Conservation (phyloP, 2,329 filamentous ascomycete species). For the Diaporthe sp. region DNA sequence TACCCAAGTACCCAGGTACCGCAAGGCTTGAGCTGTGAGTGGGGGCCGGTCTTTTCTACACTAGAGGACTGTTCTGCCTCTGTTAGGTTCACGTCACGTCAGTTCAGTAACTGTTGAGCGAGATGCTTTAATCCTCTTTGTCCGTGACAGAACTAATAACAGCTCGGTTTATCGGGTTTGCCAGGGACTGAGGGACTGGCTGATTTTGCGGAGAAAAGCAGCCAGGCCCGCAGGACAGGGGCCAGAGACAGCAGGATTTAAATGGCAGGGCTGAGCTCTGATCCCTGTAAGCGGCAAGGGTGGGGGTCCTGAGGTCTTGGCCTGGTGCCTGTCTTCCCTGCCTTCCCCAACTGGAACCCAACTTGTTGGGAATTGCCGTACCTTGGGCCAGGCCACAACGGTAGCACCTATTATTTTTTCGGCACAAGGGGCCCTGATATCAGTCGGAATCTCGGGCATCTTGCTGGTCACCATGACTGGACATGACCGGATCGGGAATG, state of each 20-base stretch:
- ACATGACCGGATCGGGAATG: neutral
- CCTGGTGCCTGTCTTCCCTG: slow-evolving; percentile 3
- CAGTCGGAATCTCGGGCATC: slow-evolving; percentile 21
- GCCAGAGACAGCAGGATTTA: neutral
- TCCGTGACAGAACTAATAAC: neutral
- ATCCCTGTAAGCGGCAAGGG: slow-evolving; percentile 22
- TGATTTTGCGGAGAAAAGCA: slow-evolving; percentile 8
- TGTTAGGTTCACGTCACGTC: neutral
- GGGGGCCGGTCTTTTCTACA: neutral
- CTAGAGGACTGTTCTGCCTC: neutral
- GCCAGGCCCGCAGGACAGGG: slow-evolving; percentile 12
- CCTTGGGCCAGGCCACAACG: slow-evolving; percentile 9
- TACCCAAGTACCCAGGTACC: neutral
- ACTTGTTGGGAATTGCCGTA: slow-evolving; percentile 26
- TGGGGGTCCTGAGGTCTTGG: slow-evolving; percentile 19
- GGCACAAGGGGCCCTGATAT: neutral
- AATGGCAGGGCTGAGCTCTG: slow-evolving; percentile 25
- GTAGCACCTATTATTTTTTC: neutral
- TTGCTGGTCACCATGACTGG: neutral
- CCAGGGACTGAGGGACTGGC: neutral
- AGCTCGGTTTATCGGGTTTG: slow-evolving; percentile 3
- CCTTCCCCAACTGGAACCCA: slow-evolving; percentile 25
- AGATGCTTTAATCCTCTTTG: neutral
- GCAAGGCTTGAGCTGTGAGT: neutral
- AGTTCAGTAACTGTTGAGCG: slow-evolving; percentile 1